Percentiles rank a stretch among this genome's conserved stretches.
Evolutionary conservation across 768 basidiomycete genomes (phyloP).

Genomic region (Phanerodontia chrysosporium): DNA sequence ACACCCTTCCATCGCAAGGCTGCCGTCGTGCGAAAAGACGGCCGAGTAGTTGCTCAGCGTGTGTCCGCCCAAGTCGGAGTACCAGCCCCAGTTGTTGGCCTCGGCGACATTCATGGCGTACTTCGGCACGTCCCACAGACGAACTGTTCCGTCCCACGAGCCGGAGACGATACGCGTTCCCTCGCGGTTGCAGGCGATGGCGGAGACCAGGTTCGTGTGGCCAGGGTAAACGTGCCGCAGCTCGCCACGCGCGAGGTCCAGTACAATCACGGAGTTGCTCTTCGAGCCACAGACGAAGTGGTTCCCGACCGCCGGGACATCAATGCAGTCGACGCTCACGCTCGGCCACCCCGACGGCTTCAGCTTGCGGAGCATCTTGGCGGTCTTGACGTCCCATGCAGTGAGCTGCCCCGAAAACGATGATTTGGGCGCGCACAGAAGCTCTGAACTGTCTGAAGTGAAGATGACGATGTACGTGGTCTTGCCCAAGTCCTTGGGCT

Average conservation of each 20-base stretch:
- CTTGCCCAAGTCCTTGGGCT: background rate
- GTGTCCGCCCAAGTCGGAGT: too few species aligned
- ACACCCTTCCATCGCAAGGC: too few species aligned
- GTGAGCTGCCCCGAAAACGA: too few species aligned
- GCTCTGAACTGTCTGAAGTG: too few species aligned
- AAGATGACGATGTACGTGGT: too few species aligned
- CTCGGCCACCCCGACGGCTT: background rate
- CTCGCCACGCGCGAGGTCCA: background rate
- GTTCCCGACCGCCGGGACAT: background rate
- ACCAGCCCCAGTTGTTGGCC: too few species aligned
- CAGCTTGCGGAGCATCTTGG: background rate
- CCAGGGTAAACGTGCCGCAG: background rate
- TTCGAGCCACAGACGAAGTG: background rate
- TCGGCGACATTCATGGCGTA: too few species aligned
- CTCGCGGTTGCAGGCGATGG: background rate
- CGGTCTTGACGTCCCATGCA: background rate
- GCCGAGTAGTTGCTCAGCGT: too few species aligned
- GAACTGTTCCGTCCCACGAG: background rate
- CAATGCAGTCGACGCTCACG: background rate
- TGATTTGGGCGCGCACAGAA: too few species aligned
- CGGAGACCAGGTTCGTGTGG: background rate
- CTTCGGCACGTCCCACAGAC: background rate
- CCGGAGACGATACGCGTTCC: background rate
- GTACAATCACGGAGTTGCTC: background rate
- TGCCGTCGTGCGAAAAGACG: too few species aligned